Evolutionary conservation across 495 filamentous ascomycete species (phyloP).

Genomic region (Aspergillus avenaceus): DNA sequence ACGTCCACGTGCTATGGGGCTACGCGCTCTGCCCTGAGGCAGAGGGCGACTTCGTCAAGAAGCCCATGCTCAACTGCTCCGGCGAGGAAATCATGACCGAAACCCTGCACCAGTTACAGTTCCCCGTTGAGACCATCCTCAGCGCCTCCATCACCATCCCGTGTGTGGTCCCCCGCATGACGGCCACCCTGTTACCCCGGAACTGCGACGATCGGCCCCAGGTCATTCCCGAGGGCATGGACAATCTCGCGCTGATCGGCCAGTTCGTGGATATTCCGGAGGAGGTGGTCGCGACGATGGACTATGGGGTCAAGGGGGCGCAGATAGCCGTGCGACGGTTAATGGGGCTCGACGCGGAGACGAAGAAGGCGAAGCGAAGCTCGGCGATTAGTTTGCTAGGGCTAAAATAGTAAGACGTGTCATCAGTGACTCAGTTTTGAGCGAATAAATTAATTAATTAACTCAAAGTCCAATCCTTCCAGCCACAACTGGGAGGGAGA

Average conservation of each 20-base stretch:
- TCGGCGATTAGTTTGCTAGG: constrained; percentile 12
- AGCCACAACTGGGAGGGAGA: no score
- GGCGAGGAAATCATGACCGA: constrained; percentile 39
- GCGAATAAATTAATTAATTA: no score
- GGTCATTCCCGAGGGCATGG: constrained; percentile 31
- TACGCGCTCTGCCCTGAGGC: constrained; percentile 32
- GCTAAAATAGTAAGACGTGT: constrained; percentile 2
- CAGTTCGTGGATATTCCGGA: constrained; percentile 41
- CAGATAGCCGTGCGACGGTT: constrained; percentile 35
- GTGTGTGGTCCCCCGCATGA: constrained; percentile 27
- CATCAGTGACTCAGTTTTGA: no score
- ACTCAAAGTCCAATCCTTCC: no score
- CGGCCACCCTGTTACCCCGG: constrained; percentile 28
- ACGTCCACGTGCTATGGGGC: constrained; percentile 34
- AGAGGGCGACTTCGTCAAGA: constrained; percentile 31
- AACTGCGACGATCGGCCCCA: constrained; percentile 25
- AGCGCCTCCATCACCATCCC: constrained; percentile 27
- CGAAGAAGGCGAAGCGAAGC: constrained; percentile 9
- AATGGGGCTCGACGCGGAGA: constrained; percentile 16
- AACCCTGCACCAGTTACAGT: constrained; percentile 29
- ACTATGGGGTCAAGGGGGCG: constrained; percentile 40
- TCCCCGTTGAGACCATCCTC: constrained; percentile 17
- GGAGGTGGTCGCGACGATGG: constrained; percentile 37
- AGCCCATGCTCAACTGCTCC: constrained; percentile 37
- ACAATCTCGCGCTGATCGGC: constrained; percentile 38